Percentiles rank a stretch among this genome's conserved stretches.
Conservation (phyloP, 164 flowering plant genomes). For the Annona cherimola region DNA sequence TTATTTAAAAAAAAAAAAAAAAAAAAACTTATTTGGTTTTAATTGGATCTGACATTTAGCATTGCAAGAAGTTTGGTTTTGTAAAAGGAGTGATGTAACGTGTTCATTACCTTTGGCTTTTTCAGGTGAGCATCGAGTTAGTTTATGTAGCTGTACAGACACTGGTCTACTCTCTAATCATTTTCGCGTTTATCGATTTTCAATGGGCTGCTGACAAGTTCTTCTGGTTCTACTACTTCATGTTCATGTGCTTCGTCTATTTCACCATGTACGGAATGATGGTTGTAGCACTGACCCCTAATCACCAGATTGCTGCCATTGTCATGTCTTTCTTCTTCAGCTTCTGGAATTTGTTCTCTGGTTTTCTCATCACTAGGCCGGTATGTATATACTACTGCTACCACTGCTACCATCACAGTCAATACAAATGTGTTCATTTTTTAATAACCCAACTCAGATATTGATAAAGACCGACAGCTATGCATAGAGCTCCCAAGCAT, state of each 20-base stretch:
- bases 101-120: neutral
- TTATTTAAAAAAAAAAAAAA: too few relatives aligned
- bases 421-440: neutral
- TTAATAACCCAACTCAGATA: neutral
- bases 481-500: too few relatives aligned
- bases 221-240: conserved; percentile 44
- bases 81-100: too few relatives aligned
- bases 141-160: conserved; percentile 46
- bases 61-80: too few relatives aligned
- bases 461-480: too few relatives aligned
- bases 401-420: neutral
- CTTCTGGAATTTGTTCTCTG: conserved; percentile 63
- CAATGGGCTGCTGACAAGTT: conserved; percentile 38
- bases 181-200: conserved; percentile 54
- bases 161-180: conserved; percentile 33
- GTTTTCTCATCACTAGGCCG: conserved; percentile 51
- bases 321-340: conserved; percentile 50
- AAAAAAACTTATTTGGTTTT: too few relatives aligned
- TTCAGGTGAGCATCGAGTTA: conserved; percentile 51
- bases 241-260: conserved; percentile 46
- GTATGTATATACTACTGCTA: conserved; percentile 22
- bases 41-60: too few relatives aligned
- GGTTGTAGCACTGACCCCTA: conserved; percentile 55
- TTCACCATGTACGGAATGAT: conserved; percentile 54
- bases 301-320: conserved; percentile 45